A percentile compares a stretch with the other conserved stretches of the same genome.
phyloP scores from a whole-genome alignment of 768 basidiomycete species.

The Kockovaella imperatae region DNA sequence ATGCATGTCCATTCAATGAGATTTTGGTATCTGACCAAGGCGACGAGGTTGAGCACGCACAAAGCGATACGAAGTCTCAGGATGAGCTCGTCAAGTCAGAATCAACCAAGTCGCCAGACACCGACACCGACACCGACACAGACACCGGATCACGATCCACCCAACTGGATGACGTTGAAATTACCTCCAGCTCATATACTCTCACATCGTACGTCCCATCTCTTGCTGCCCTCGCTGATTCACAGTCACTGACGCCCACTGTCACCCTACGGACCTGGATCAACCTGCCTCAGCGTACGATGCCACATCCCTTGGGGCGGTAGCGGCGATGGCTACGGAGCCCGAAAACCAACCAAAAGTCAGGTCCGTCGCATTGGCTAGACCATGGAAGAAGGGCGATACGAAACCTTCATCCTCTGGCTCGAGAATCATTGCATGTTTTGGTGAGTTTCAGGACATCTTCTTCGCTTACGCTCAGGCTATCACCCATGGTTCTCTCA shows the following conservation, averaged over 20 bases:
- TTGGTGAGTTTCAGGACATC: conserved; percentile 55
- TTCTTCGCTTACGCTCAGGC: conserved; percentile 49
- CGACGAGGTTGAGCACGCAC: too few relatives aligned
- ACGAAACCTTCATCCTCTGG: too few relatives aligned
- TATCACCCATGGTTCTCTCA: conserved; percentile 94
- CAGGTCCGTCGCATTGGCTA: conserved; percentile 53
- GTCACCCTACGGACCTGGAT: conserved; percentile 77
- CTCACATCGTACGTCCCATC: conserved; percentile 16
- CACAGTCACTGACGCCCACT: conserved; percentile 71
- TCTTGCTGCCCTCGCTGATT: neutral
- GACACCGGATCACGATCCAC: too few relatives aligned
- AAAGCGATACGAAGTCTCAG: too few relatives aligned
- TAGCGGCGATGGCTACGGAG: conserved; percentile 66
- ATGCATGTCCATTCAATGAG: too few relatives aligned
- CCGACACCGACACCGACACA: too few relatives aligned
- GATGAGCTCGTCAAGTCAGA: too few relatives aligned
- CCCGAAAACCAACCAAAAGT: conserved; percentile 65
- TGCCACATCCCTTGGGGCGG: conserved; percentile 53
- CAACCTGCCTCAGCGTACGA: conserved; percentile 53
- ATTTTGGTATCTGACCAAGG: too few relatives aligned
- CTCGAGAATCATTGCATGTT: conserved; percentile 65
- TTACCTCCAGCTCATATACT: conserved; percentile 19
- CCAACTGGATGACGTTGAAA: conserved; percentile 24
- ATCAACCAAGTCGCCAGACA: too few relatives aligned
- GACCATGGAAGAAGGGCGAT: conserved; percentile 50